Base-by-base conservation (phyloP, 805 yeast species). In the Wickerhamiella lipophila region DNA sequence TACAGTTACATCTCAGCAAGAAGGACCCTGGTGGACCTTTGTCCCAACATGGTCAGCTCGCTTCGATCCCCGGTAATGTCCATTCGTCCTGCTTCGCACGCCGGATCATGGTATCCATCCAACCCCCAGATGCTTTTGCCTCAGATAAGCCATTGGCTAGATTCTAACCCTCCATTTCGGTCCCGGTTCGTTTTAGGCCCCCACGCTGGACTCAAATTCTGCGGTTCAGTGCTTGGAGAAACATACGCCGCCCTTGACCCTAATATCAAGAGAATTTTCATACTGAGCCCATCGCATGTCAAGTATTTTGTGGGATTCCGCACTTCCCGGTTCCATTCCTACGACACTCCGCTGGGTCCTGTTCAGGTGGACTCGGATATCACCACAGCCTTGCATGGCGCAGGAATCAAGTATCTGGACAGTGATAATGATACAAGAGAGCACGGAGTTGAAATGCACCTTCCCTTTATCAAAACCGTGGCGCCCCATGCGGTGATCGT, bases 401-500 rank as follows among this genome's bases (percentile, higher is more conserved):
- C 29, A 7, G 51, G 55, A 6, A 52, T 56, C 21, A 48, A 52
- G 22, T 44, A 50, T 25, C 53, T 70, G 13, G 49, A 57, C 22
- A 63, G 64, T n/a, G 73, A 68, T 0, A 71, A 71, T 12, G 98
- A 92, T 62, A 77, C 79, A 51, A 82, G 81, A 15, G 98, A 92
- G 62, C 98, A 92, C 62, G 81, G 92, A 46, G 76, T 92, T 58
- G 98, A 92, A 59, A 84, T 92, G 95, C 97, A 92, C 64, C 73
- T 81, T 60, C 95, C 97, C 0, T 79, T 76, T 52, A 66, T 84
- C 7, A 40, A 39, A 27, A 71, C 75, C 56, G 71, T 75, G 51
- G 65, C 72, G 48, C 69, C 79, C 8, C 56, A 66, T 19, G 56
- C 56, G 1, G 49, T 58, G 29, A 74, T 89, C 6, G 71, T 92